Evolutionary conservation across 2,329 filamentous ascomycete genomes (phyloP), one percentile per base, ranked within the genome.

Genomic region (Sporothrix phasma): DNA sequence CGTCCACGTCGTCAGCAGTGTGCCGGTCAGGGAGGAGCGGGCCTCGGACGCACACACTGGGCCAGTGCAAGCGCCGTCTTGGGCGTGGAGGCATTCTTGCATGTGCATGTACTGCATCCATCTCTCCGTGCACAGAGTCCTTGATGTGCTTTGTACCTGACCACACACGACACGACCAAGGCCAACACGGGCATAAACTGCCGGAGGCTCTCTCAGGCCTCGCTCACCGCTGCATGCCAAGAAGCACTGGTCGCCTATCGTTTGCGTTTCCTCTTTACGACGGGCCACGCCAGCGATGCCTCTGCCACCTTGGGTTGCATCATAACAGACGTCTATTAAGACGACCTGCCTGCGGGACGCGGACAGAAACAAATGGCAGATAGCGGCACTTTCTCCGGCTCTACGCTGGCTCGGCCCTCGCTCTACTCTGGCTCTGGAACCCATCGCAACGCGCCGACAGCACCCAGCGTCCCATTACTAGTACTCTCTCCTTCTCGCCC

Each of bases 241-340:
- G 53, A 43, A 31, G 62, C 62, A 41, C 31, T 64, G 29, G 45
- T 29, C 24, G 47, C 62, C 62, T 64, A 64, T 64, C 62, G 13
- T 51, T 65, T 64, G 51, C 22, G 29, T 43, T 39, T 29, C 1
- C 24, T 45, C 37, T 45, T 45, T 24, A 22, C 56, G 19, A 17
- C 51, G 41, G n/a, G 26, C 49, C 15, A 45, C 49, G 39, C 29
- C 58, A 59, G 46, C 17, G 47, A 41, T 47, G 31, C 49, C 58
- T 39, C 43, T 64, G 56, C 49, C 53, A 58, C 64, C 62, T 61
- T 61, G 58, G 61, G 64, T 66, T 63, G 64, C 62, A 66, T 66
- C 47, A 61, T 64, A 61, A 56, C 54, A 56, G 41, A 46, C 58
- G 41, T 34, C 47, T 62, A 11, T 61, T 64, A 64, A 60, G 60